Evolutionary conservation across 139 green algal genomes (phyloP).

Genomic region (Bryopsis sp.): DNA sequence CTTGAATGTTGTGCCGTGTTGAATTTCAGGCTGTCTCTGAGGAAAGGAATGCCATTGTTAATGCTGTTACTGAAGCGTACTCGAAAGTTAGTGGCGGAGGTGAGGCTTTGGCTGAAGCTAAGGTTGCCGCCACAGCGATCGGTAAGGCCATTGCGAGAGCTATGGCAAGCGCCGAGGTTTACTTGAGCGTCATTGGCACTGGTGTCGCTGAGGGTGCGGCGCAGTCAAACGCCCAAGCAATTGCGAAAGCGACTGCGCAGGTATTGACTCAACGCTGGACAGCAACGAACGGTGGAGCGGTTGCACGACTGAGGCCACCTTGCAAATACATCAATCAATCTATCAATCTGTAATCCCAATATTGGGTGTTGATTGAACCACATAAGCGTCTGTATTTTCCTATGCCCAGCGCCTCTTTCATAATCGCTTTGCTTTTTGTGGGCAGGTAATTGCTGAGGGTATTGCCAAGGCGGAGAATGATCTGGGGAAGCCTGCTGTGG

Average conservation of each 20-base stretch:
- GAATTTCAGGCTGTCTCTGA: conserved; percentile 3
- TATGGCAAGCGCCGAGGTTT: neutral
- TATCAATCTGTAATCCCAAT: no score
- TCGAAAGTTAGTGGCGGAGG: neutral
- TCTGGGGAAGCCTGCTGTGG: neutral
- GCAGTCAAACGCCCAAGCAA: neutral
- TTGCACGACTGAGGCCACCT: no score
- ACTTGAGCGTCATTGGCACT: neutral
- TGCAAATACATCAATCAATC: no score
- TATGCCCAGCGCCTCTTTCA: no score
- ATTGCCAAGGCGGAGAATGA: conserved; percentile 8
- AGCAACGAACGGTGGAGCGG: no score
- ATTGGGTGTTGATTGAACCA: no score
- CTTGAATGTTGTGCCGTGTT: no score
- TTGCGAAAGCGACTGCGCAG: conserved; percentile 4
- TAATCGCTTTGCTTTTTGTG: neutral
- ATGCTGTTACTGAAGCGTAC: neutral
- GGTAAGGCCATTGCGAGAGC: conserved; percentile 7
- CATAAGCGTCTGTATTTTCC: no score
- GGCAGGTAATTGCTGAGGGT: conserved; percentile 4
- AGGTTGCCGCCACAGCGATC: neutral
- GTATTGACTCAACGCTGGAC: neutral
- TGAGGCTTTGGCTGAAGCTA: neutral
- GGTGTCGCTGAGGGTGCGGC: neutral
- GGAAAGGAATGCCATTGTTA: neutral